phyloP scores from a whole-genome alignment of 768 basidiomycete genomes.

The Chalciporus chontae region DNA sequence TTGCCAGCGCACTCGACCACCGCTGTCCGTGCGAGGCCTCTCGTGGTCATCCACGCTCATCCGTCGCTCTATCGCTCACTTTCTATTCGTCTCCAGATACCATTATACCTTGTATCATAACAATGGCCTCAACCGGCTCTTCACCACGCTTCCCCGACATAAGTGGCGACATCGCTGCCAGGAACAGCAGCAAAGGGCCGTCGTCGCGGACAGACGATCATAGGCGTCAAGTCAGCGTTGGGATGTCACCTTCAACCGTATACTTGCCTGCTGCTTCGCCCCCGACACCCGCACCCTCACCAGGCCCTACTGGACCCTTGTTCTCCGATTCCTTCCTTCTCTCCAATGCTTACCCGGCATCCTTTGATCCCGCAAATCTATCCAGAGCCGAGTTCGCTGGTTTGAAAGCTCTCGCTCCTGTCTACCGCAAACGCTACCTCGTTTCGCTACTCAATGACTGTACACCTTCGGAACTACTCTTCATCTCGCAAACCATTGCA shows the following conservation, averaged over 20 bases:
- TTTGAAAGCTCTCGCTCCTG: slow-evolving; percentile 33
- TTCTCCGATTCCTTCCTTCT: slow-evolving; percentile 29
- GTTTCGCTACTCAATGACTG: slow-evolving; percentile 49
- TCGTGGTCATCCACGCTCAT: slow-evolving; percentile 1
- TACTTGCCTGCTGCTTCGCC: slow-evolving; percentile 56
- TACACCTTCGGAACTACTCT: slow-evolving; percentile 59
- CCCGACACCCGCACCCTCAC: slow-evolving; percentile 62
- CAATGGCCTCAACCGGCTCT: slow-evolving; percentile 12
- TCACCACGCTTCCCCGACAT: slow-evolving; percentile 3
- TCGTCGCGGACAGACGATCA: slow-evolving; percentile 14
- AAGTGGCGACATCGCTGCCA: slow-evolving; percentile 11
- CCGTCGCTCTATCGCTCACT: neutral
- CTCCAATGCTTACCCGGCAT: slow-evolving; percentile 6
- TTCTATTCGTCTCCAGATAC: neutral
- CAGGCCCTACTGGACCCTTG: slow-evolving; percentile 49
- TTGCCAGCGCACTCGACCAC: slow-evolving; percentile 3
- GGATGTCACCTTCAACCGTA: slow-evolving; percentile 30
- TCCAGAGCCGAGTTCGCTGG: slow-evolving; percentile 33
- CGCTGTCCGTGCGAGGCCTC: slow-evolving; percentile 1
- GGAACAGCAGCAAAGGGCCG: slow-evolving; percentile 5
- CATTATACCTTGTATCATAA: neutral
- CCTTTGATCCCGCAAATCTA: slow-evolving; percentile 23
- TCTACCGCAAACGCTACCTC: slow-evolving; percentile 50
- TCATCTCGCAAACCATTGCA: slow-evolving; percentile 60
- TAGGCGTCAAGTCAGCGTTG: slow-evolving; percentile 13